These are phyloP conservation scores for Botryococcus braunii DNA, from an alignment of 163 green algal species.

Conservation along the genomic window DNA sequence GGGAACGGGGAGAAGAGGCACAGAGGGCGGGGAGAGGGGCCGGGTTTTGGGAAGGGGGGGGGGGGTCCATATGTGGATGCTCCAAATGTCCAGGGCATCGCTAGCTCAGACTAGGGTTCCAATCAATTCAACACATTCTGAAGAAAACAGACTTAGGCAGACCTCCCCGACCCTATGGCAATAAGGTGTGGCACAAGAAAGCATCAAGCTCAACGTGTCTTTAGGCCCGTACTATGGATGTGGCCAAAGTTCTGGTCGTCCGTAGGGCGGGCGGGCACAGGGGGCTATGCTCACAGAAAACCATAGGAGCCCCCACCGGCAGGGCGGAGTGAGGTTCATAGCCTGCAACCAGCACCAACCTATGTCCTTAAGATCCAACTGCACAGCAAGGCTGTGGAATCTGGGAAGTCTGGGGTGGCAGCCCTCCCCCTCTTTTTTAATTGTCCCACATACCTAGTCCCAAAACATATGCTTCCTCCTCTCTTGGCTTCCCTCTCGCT, in stretches of 20 bases:
- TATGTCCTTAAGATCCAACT: not conserved
- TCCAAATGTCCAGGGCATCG: not conserved
- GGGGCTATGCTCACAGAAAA: constrained; percentile 8
- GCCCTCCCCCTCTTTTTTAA: not conserved
- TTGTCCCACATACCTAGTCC: not conserved
- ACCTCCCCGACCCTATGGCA: not conserved
- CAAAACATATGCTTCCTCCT: not conserved
- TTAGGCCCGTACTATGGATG: not conserved
- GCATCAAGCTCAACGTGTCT: not conserved
- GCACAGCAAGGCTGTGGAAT: not conserved
- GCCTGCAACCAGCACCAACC: not conserved
- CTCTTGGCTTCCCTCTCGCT: not conserved
- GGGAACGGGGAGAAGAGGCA: no score
- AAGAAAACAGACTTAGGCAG: not conserved
- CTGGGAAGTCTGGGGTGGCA: not conserved
- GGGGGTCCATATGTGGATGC: no score
- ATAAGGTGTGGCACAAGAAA: not conserved
- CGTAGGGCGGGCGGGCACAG: not conserved
- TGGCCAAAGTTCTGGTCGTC: constrained; percentile 1
- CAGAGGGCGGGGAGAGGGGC: no score
- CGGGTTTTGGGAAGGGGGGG: no score
- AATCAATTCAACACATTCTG: not conserved
- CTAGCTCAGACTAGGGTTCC: not conserved
- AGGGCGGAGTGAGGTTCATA: constrained; percentile 18
- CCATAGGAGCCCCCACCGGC: constrained; percentile 8